Evolutionary conservation across 2,329 filamentous ascomycete genomes (phyloP).

Genomic region (Byssoonygena ceratinophila): DNA sequence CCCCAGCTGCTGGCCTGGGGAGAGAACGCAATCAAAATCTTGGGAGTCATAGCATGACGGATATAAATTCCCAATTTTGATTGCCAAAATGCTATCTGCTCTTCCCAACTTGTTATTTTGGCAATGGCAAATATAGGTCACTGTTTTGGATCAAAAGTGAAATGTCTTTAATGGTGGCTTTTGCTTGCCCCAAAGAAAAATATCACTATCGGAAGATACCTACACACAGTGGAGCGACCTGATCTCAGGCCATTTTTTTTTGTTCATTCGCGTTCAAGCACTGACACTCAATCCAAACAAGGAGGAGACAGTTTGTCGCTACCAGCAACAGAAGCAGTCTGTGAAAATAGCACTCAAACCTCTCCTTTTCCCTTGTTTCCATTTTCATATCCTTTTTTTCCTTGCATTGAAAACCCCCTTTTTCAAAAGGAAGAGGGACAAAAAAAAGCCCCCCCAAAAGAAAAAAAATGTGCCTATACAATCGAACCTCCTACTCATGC

Average conservation of each 20-base stretch:
- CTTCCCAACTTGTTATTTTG: neutral
- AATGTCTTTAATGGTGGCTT: neutral
- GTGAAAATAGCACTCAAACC: too few relatives aligned
- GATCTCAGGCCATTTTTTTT: neutral
- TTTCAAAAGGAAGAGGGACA: too few relatives aligned
- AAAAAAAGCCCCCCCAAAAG: neutral
- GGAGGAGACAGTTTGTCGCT: too few relatives aligned
- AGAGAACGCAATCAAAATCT: neutral
- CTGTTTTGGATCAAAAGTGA: too few relatives aligned
- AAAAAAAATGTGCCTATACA: constrained; percentile 25
- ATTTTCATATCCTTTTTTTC: too few relatives aligned
- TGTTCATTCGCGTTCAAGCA: too few relatives aligned
- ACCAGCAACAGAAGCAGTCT: neutral
- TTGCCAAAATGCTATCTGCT: neutral
- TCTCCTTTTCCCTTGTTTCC: too few relatives aligned
- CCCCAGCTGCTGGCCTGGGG: neutral
- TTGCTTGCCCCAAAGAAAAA: neutral
- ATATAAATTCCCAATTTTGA: neutral
- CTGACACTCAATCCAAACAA: too few relatives aligned
- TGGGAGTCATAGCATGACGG: neutral
- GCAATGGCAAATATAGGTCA: neutral
- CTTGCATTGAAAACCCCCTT: too few relatives aligned
- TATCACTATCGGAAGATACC: neutral
- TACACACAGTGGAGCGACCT: neutral
- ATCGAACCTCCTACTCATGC: constrained; percentile 21